Evolutionary conservation across 2,329 filamentous ascomycete species (phyloP), one percentile per base, ranked within the genome.

Genomic region (Aspergillus melleus): DNA sequence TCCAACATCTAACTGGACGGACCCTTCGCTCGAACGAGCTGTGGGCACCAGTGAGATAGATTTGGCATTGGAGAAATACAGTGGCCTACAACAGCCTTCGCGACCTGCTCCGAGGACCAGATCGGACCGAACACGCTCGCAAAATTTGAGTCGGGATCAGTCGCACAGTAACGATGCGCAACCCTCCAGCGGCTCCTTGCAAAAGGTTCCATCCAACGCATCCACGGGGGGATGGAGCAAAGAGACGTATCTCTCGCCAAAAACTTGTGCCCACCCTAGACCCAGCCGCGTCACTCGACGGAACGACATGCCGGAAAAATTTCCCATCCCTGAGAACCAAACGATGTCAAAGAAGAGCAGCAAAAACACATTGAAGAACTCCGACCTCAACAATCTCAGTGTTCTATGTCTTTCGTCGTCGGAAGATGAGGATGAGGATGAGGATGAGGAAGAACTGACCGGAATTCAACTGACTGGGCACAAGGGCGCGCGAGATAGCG

Each of bases 341-440:
- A 56, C 62, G 1, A 52, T 75, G 55, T 72, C 70, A 0, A 76
- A 74, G 57, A 78, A 77, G 61, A 76, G 72, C 52, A 76, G 76
- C 62, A 74, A 68, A 58, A 74, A 68, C 42, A 74, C 72, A 5
- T 61, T 79, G 64, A 72, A 70, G 47, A 72, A 72, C 32, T 69
- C 69, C 12, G 77, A 82, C 61, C 70, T 82, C 24, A 75, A 76
- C 49, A 73, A 76, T 14, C 76, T 76, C 8, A 82, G 80, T 61
- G 72, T 82, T 11, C 75, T 82, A 10, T 79, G 76, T 54, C 74
- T 82, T 49, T 82, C 80, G 3, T 82, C 79, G n/a, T 82, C 80
- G 0, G 80, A 81, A 57, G 77, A 79, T 52, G 79, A 79, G 59
- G 72, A 74, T 22, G 77, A 77, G 2, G 74, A 74, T 22, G 77